Evolutionary conservation across 1,139 yeast species (phyloP).

Genomic region (Blastobotrys arbuscula): DNA sequence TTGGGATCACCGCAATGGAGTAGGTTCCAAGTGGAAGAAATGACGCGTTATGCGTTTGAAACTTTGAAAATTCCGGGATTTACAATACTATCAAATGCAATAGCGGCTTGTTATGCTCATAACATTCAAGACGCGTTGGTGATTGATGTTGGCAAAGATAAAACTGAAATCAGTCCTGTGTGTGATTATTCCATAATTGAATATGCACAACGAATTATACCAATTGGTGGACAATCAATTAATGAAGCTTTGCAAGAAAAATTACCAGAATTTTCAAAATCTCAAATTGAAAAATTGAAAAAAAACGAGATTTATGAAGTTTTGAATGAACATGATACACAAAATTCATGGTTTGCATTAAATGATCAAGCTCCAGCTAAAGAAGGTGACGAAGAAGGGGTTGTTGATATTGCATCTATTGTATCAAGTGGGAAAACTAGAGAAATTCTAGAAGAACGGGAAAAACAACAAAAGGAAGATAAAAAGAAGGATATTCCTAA

Average conservation of each 20-base stretch:
- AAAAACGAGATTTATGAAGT: constrained; percentile 73
- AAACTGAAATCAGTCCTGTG: constrained; percentile 74
- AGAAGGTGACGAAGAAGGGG: constrained; percentile 58
- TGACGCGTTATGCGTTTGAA: constrained; percentile 75
- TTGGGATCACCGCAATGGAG: constrained; percentile 68
- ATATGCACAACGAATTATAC: constrained; percentile 45
- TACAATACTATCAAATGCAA: constrained; percentile 59
- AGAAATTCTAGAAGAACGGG: constrained; percentile 57
- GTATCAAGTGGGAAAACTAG: constrained; percentile 72
- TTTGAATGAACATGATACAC: constrained; percentile 52
- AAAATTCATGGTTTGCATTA: constrained; percentile 55
- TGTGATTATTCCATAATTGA: constrained; percentile 60
- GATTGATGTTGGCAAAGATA: constrained; percentile 72
- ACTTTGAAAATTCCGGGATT: constrained; percentile 67
- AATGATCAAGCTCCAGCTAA: constrained; percentile 28
- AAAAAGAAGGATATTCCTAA: constrained; percentile 37
- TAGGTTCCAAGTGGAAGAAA: constrained; percentile 55
- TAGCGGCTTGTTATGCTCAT: constrained; percentile 72
- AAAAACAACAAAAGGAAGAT: constrained; percentile 40
- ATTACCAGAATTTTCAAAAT: constrained; percentile 52
- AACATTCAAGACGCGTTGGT: constrained; percentile 58
- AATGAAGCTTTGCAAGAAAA: constrained; percentile 47
- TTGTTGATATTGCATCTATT: constrained; percentile 83
- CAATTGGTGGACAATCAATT: constrained; percentile 59
- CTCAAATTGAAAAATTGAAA: constrained; percentile 72